Conservation (phyloP, 805 yeast genomes). For the Kazachstania bromeliacearum region DNA sequence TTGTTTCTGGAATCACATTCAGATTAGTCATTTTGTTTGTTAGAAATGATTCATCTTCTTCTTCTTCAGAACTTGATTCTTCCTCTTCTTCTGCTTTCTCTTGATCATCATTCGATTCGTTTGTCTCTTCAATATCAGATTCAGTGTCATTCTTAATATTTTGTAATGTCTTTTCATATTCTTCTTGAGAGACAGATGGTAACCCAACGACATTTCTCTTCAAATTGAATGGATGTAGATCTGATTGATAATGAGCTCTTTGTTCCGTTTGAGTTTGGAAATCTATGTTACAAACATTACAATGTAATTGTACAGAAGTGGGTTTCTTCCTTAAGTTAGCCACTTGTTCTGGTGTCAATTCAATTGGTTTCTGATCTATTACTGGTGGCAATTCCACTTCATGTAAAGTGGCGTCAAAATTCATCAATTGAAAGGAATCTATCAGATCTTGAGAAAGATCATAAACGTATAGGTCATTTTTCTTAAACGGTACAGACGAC, state of each 20-base stretch:
- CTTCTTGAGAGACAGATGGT: constrained; percentile 41
- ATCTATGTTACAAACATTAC: constrained; percentile 22
- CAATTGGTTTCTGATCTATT: neutral
- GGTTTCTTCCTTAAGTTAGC: constrained; percentile 12
- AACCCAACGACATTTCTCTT: constrained; percentile 42
- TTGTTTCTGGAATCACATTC: no score
- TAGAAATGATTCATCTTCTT: constrained; percentile 5
- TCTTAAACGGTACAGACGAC: constrained; percentile 10
- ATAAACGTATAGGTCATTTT: constrained; percentile 41
- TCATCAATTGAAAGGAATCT: constrained; percentile 41
- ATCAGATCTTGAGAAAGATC: constrained; percentile 34
- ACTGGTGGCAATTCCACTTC: constrained; percentile 16
- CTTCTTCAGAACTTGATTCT: constrained; percentile 9
- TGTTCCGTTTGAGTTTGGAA: constrained; percentile 12
- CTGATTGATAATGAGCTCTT: constrained; percentile 46
- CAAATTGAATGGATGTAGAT: constrained; percentile 48
- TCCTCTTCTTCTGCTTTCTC: constrained; percentile 30
- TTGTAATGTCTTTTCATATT: constrained; percentile 38
- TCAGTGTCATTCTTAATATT: constrained; percentile 46
- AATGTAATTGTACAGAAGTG: constrained; percentile 7
- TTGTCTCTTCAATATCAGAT: constrained; percentile 33
- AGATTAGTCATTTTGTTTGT: neutral
- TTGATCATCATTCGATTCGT: constrained; percentile 25
- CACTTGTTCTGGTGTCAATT: constrained; percentile 4
- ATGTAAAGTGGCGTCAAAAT: constrained; percentile 45